Conservation (phyloP, 1,284 basidiomycete species). For the Amylostereum chailletii region DNA sequence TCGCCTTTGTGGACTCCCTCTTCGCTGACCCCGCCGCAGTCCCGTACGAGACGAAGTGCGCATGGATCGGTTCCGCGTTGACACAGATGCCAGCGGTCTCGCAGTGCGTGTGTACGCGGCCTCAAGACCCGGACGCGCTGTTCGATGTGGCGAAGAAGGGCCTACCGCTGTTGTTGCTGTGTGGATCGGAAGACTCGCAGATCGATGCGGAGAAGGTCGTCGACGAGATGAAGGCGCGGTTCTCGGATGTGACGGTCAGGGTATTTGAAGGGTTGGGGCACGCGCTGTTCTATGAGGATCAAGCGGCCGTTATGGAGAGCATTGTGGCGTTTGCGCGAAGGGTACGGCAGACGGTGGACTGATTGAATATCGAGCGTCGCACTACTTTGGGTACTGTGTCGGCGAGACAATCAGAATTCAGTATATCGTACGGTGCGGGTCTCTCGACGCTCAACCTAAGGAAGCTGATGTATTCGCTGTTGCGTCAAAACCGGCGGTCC, state of each 20-base stretch:
- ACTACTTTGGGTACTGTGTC: too few relatives aligned
- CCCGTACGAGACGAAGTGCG: conserved; percentile 12
- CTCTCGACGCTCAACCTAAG: too few relatives aligned
- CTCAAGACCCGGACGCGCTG: conserved; percentile 12
- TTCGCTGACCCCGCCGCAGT: conserved; percentile 12
- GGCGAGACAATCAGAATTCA: too few relatives aligned
- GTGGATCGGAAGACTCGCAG: conserved; percentile 14
- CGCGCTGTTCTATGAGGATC: conserved; percentile 15
- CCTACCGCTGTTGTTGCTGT: conserved; percentile 15
- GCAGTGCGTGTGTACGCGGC: conserved; percentile 6
- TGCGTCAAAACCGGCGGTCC: too few relatives aligned
- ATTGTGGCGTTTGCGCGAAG: neutral
- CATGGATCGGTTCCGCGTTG: conserved; percentile 14
- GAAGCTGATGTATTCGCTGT: too few relatives aligned
- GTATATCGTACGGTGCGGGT: too few relatives aligned
- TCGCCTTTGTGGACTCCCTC: conserved; percentile 13
- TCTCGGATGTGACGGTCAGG: conserved; percentile 14
- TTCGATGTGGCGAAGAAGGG: conserved; percentile 14
- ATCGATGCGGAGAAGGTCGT: conserved; percentile 11
- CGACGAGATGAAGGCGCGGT: conserved; percentile 14
- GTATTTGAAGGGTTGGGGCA: conserved; percentile 15
- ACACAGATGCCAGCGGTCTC: conserved; percentile 11
- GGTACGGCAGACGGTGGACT: neutral
- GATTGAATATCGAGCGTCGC: too few relatives aligned
- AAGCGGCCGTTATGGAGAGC: conserved; percentile 14